A percentile compares a stretch with the other conserved stretches of the same genome.
Evolutionary conservation across 345 rosid species (phyloP).

Genomic region (Toxicodendron radicans): DNA sequence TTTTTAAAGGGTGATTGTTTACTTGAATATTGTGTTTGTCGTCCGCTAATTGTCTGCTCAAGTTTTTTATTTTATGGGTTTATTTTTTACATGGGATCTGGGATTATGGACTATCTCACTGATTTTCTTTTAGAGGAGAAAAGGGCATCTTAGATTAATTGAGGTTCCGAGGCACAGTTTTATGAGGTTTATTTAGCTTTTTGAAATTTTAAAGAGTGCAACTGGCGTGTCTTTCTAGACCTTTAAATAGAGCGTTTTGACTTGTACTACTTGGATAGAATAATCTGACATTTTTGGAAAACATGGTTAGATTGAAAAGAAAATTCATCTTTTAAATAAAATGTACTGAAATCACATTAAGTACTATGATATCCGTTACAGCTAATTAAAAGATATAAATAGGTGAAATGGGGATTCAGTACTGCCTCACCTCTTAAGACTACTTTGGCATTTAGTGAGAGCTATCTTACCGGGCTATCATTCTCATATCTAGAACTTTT

Average conservation of each 20-base stretch:
- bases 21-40: neutral
- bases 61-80: neutral
- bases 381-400: neutral
- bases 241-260: neutral
- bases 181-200: neutral
- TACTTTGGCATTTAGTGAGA: no score
- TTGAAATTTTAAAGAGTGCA: neutral
- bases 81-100: slow-evolving; percentile 5
- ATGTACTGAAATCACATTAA: neutral
- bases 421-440: no score
- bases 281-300: neutral
- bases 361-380: neutral
- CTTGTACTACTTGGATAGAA: neutral
- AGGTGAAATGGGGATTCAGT: neutral
- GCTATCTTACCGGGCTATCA: no score
- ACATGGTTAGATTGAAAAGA: no score
- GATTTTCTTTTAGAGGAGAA: no score
- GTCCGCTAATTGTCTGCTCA: neutral
- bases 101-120: neutral
- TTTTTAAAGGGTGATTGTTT: neutral
- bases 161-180: no score
- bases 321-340: neutral
- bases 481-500: no score
- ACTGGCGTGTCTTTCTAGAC: neutral
- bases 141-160: no score